Evolutionary conservation across 2,329 filamentous ascomycete genomes (phyloP), one percentile per base, ranked within the genome.

Genomic region (Neopestalotiopsis sp.): DNA sequence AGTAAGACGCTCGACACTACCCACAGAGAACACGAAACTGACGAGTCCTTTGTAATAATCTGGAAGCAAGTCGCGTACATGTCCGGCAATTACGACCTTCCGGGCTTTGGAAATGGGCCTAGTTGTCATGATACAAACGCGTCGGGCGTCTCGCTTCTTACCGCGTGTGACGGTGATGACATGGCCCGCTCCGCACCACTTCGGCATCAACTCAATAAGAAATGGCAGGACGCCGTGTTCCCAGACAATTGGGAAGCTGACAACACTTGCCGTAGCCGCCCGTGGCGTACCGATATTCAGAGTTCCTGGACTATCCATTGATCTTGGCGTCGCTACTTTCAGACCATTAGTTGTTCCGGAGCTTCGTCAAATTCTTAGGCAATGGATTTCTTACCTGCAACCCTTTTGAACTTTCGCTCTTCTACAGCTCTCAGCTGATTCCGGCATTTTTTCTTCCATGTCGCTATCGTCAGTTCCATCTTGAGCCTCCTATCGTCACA

Each of bases 211-310:
- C 58, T 82, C 80, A 63, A 78, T 72, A 0, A 84, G 75, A 67
- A 84, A 84, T 3, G 83, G 83, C 1, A 84, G 79, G 2, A 84
- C 75, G 10, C 78, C 76, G 57, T 84, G 82, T 64, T 84, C 83
- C 75, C 82, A 84, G 4, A 83, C 70, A 0, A 84, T 67, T 0
- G 82, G 78, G 66, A 84, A 84, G 67, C 74, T 80, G 0, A 78
- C 76, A 1, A 74, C 74, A 40, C 83, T 28, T 28, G 24, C 24
- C 82, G 56, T 79, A 28, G 24, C 60, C 13, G 76, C 71, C 14
- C 72, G 76, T 3, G 75, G 76, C 10, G 74, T 75, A 38, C 74
- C 76, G 52, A 70, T 74, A 68, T 74, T 69, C 12, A 76, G 58
- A 24, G 75, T 74, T 5, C 75, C 77, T 12, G 80, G 78, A 62